A percentile compares a stretch with the other conserved stretches of the same genome.
These are phyloP conservation scores for Phyllosticta citriasiana DNA, from an alignment of 2,329 filamentous ascomycete genomes.

Conservation along the genomic window DNA sequence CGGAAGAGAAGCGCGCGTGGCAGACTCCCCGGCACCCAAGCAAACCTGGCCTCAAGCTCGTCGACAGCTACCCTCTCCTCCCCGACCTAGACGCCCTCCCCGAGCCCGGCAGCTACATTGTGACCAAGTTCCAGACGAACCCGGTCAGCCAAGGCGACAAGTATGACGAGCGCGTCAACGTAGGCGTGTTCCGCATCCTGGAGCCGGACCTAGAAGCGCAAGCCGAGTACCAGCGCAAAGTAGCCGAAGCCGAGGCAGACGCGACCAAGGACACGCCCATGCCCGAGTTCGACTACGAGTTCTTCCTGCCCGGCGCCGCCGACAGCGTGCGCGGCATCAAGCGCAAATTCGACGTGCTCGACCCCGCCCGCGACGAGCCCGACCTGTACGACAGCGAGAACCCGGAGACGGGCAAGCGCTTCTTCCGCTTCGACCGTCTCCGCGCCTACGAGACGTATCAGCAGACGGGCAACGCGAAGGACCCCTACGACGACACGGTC, in stretches of 20 bases:
- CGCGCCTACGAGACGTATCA: conserved; percentile 52
- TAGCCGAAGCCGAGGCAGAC: conserved; percentile 38
- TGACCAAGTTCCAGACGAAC: conserved; percentile 53
- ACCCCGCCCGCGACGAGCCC: conserved; percentile 41
- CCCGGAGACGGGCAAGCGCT: conserved; percentile 28
- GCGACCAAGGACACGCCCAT: conserved; percentile 41
- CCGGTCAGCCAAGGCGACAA: conserved; percentile 38
- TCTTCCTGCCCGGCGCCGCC: conserved; percentile 45
- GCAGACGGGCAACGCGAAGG: conserved; percentile 41
- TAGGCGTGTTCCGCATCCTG: conserved; percentile 41
- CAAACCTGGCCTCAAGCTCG: conserved; percentile 45
- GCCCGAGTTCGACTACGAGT: conserved; percentile 49
- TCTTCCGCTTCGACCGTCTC: conserved; percentile 46
- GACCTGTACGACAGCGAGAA: conserved; percentile 26
- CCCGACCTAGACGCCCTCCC: conserved; percentile 52
- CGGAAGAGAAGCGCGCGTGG: conserved; percentile 50
- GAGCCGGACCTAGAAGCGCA: conserved; percentile 40
- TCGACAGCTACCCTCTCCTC: conserved; percentile 51
- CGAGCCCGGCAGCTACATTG: conserved; percentile 48
- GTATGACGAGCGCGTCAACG: conserved; percentile 51
- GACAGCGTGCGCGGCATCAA: conserved; percentile 42
- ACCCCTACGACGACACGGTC: conserved; percentile 45
- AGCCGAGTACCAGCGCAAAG: conserved; percentile 17
- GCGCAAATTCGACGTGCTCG: conserved; percentile 46
- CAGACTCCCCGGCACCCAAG: conserved; percentile 49